Conservation (phyloP, 2,329 filamentous ascomycete species). For the Fusarium caatingaense region DNA sequence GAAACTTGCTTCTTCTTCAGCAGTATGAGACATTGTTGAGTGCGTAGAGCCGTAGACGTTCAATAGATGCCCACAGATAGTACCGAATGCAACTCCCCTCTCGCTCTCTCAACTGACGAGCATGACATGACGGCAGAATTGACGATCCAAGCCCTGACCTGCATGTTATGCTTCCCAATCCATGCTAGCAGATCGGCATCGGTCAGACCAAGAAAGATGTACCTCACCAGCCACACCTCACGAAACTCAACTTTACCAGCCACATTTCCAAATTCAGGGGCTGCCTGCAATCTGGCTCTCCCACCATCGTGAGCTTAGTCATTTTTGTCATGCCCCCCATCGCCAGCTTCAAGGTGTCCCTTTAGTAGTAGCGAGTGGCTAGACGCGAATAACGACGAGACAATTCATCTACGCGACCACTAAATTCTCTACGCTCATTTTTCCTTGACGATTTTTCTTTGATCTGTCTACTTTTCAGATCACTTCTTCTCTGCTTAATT, state of each 20-base stretch:
- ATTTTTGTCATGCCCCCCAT: conserved; percentile 21
- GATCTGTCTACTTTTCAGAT: neutral
- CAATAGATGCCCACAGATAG: neutral
- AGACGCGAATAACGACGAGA: conserved; percentile 39
- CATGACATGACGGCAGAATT: conserved; percentile 26
- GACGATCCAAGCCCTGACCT: conserved; percentile 24
- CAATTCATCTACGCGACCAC: conserved; percentile 38
- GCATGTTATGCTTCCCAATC: conserved; percentile 25
- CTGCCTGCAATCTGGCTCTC: conserved; percentile 44
- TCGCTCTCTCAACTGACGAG: conserved; percentile 9
- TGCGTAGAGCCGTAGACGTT: neutral
- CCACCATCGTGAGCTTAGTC: conserved; percentile 39
- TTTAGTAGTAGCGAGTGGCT: conserved; percentile 36
- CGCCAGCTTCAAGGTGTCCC: conserved; percentile 43
- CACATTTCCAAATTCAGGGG: conserved; percentile 40
- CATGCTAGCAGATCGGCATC: conserved; percentile 34
- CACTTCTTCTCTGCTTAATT: neutral
- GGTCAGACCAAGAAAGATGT: conserved; percentile 6
- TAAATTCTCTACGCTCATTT: conserved; percentile 44
- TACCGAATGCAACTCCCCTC: neutral
- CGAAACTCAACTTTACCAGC: conserved; percentile 4
- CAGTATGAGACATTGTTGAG: neutral
- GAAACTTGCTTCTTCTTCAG: neutral
- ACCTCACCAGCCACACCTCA: conserved; percentile 15
- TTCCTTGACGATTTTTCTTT: conserved; percentile 21